Conservation (phyloP, 1,284 basidiomycete genomes). For the Irpex sp. region DNA sequence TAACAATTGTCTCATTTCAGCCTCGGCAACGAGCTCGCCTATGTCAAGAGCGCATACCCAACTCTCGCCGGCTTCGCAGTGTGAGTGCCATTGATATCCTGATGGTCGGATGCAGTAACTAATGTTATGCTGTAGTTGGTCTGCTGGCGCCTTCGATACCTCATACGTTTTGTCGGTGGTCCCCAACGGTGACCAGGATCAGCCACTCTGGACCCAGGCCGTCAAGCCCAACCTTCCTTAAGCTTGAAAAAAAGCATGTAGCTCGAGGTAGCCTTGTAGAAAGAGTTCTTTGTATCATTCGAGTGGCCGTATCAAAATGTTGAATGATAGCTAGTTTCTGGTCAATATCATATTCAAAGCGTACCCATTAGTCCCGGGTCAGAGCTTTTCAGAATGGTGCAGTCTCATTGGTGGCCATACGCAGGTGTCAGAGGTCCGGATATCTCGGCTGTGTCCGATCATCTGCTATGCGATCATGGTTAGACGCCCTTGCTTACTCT, state of each 20-base stretch:
- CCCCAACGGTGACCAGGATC: slow-evolving; percentile 35
- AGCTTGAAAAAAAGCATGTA: too few species aligned
- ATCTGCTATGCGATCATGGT: neutral
- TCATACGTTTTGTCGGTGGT: slow-evolving; percentile 34
- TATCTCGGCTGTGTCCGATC: neutral
- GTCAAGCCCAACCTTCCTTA: slow-evolving; percentile 28
- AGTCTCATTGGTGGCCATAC: too few species aligned
- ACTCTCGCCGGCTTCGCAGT: slow-evolving; percentile 47
- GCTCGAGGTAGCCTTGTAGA: neutral
- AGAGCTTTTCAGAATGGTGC: too few species aligned
- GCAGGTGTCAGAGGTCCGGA: too few species aligned
- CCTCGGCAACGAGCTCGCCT: slow-evolving; percentile 41
- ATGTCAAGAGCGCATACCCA: slow-evolving; percentile 42
- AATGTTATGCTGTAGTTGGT: slow-evolving; percentile 26
- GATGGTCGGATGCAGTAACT: neutral
- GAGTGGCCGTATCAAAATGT: too few species aligned
- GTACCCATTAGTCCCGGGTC: too few species aligned
- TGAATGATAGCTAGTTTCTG: too few species aligned
- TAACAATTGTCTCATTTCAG: slow-evolving; percentile 20
- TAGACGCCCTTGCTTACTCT: slow-evolving; percentile 3
- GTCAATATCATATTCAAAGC: too few species aligned
- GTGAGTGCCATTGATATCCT: slow-evolving; percentile 4
- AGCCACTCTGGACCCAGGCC: slow-evolving; percentile 32
- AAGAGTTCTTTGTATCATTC: neutral
- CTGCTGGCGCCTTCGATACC: slow-evolving; percentile 36